Base-by-base conservation (phyloP, 495 filamentous ascomycete species). In the Stereocaulon alpinum region DNA sequence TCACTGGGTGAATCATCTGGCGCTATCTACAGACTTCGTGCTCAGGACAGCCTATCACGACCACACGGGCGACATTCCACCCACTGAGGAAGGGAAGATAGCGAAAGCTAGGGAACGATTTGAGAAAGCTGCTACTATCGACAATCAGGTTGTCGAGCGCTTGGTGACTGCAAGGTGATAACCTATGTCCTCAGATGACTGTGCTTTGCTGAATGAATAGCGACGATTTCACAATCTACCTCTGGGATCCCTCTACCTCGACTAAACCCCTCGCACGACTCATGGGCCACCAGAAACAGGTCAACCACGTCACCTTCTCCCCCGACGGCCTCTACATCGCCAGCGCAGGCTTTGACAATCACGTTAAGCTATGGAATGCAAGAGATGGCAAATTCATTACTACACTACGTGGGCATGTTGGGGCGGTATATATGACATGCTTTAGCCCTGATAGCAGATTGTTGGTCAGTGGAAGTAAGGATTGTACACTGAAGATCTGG, bases 1-100 rank as follows among this genome's bases (percentile, higher is more conserved):
- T 1, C 92, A 96, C 70, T 94, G 93, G 80, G 85, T 99, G 11
- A 99, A 99, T 71, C 90, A 97, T 69, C 83, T 99, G 11, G 90
- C 93, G 0, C 78, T 99, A 9, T 96, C 91, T 3, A 96, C 89
- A 1, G 94, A 97, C 68, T 88, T 88, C 64, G 90, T 85, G n/a
- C 77, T 96, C 18, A 83, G 91, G 53, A 95, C 89, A 2, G 86
- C 81, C 0, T 99, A 83, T 73, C 85, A 91, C 64, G 91, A 96
- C 67, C 90, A 95, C 70, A 88, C 85, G 3, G 80, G 81, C 14
- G 74, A 82, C 60, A 76, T 86, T 0, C 93, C 92, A 0, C 71
- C 73, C 1, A 78, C 83, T 0, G 81, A 82, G 27, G 82, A 87
- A 54, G 88, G 78, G 47, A 93, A 88, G 70, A 71, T 84, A 34